phyloP scores from a whole-genome alignment of 805 yeast genomes.

The Candida sithepensis region DNA sequence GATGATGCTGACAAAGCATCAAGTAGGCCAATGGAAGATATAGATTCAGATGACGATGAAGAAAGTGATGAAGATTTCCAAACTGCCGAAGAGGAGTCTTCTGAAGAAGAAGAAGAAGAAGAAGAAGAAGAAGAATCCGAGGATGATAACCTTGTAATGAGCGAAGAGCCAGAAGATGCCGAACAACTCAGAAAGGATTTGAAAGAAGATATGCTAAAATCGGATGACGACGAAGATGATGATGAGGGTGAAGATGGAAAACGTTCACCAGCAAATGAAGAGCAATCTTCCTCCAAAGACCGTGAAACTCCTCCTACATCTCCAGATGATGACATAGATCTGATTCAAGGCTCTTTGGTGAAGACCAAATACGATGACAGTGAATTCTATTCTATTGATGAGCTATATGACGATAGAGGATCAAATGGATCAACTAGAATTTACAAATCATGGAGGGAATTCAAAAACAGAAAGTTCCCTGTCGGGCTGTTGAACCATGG shows the following conservation, averaged over 20 bases:
- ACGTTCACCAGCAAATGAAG: conserved; percentile 18
- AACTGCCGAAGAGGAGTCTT: conserved; percentile 27
- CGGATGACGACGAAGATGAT: neutral
- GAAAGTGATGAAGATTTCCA: conserved; percentile 28
- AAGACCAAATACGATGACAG: conserved; percentile 21
- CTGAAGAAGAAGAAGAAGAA: conserved; percentile 9
- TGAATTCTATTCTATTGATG: conserved; percentile 58
- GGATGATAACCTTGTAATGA: conserved; percentile 3
- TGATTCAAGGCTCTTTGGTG: conserved; percentile 15
- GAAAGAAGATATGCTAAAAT: conserved; percentile 21
- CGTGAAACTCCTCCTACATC: conserved; percentile 33
- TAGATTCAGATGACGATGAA: conserved; percentile 21
- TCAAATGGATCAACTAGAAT: conserved; percentile 57
- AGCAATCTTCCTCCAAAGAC: conserved; percentile 13
- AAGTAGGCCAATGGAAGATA: no score
- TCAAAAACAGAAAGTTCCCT: conserved; percentile 48
- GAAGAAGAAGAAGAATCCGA: conserved; percentile 15
- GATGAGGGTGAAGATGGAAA: conserved; percentile 24
- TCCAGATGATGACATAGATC: conserved; percentile 28
- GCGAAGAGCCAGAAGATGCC: conserved; percentile 16
- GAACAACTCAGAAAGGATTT: conserved; percentile 26
- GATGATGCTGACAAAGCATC: neutral
- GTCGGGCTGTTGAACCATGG: conserved; percentile 84
- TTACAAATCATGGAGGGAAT: conserved; percentile 67
- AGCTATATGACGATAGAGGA: conserved; percentile 57